phyloP scores from a whole-genome alignment of 73 alveolate species.

The Paramecium tetraurelia region DNA sequence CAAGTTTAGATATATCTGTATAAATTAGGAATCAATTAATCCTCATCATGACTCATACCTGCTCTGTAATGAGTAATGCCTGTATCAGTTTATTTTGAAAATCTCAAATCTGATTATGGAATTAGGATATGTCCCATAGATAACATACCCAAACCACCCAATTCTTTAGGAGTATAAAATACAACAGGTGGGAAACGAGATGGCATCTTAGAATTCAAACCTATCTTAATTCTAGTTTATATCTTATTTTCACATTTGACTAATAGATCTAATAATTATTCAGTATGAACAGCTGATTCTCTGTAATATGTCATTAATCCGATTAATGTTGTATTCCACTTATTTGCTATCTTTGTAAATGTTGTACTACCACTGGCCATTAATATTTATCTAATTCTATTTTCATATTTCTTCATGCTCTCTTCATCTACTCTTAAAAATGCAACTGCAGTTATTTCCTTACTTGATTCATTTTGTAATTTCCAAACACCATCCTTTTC shows the following conservation, averaged over 20 bases:
- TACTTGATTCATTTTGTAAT: conserved; percentile 98
- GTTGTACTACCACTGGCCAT: conserved; percentile 99
- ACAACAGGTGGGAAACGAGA: conserved; percentile 99
- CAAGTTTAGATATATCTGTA: conserved; percentile 99
- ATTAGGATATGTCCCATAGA: conserved; percentile 99
- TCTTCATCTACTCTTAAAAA: conserved; percentile 99
- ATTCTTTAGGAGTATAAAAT: conserved; percentile 91
- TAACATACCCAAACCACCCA: conserved; percentile 83
- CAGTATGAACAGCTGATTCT: conserved; percentile 99
- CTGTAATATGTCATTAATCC: conserved; percentile 99
- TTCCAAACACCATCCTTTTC: conserved; percentile 99
- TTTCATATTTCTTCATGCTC: conserved; percentile 96
- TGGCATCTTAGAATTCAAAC: conserved; percentile 99
- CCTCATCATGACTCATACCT: conserved; percentile 99
- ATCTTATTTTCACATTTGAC: conserved; percentile 97
- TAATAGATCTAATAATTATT: conserved; percentile 96
- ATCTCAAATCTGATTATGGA: conserved; percentile 99
- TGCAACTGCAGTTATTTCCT: conserved; percentile 99
- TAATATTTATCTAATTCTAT: conserved; percentile 95
- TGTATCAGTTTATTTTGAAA: conserved; percentile 97
- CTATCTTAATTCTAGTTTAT: conserved; percentile 99
- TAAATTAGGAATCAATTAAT: conserved; percentile 98
- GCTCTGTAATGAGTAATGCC: conserved; percentile 98
- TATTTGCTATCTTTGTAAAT: conserved; percentile 99
- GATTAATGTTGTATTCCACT: conserved; percentile 99